These are phyloP conservation scores for Talaromyces sp. DNA, from an alignment of 2,329 filamentous ascomycete genomes.

Conservation along the genomic window DNA sequence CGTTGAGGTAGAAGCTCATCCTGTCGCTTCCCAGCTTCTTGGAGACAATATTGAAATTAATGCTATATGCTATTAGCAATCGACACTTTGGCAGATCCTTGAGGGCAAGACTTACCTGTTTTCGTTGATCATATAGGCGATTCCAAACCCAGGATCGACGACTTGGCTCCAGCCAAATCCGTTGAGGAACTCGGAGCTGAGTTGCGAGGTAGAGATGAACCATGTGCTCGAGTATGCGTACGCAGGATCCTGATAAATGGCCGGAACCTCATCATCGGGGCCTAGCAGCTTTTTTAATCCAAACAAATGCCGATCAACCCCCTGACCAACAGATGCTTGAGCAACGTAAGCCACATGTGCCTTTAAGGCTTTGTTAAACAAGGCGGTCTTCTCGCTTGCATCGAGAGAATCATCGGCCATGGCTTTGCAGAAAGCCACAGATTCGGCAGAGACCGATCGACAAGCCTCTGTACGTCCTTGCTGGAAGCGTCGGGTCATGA, in stretches of 20 bases:
- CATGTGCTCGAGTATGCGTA: constrained; percentile 79
- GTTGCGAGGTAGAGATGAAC: constrained; percentile 83
- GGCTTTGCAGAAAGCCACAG: constrained; percentile 80
- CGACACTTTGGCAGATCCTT: background rate
- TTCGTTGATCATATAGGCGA: constrained; percentile 99
- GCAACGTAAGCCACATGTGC: constrained; percentile 86
- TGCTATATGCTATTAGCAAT: constrained; percentile 44
- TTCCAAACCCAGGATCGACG: constrained; percentile 90
- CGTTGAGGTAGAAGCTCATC: constrained; percentile 94
- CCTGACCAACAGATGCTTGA: constrained; percentile 84
- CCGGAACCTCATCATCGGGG: constrained; percentile 73
- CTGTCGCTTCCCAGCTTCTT: constrained; percentile 84
- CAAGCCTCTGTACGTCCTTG: constrained; percentile 95
- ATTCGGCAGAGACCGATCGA: constrained; percentile 84
- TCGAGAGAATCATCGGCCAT: constrained; percentile 64
- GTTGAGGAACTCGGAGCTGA: constrained; percentile 96
- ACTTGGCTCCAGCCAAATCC: constrained; percentile 99
- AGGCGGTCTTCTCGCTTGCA: constrained; percentile 60
- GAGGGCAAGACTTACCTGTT: constrained; percentile 61
- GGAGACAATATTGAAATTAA: constrained; percentile 97
- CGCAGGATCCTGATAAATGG: constrained; percentile 80
- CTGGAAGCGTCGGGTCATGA: constrained; percentile 90
- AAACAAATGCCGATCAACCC: constrained; percentile 94
- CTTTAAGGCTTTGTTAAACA: constrained; percentile 76
- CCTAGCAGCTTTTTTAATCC: constrained; percentile 86